Conservation (phyloP, 768 basidiomycete species). For the Psilocybe tampanensis region DNA sequence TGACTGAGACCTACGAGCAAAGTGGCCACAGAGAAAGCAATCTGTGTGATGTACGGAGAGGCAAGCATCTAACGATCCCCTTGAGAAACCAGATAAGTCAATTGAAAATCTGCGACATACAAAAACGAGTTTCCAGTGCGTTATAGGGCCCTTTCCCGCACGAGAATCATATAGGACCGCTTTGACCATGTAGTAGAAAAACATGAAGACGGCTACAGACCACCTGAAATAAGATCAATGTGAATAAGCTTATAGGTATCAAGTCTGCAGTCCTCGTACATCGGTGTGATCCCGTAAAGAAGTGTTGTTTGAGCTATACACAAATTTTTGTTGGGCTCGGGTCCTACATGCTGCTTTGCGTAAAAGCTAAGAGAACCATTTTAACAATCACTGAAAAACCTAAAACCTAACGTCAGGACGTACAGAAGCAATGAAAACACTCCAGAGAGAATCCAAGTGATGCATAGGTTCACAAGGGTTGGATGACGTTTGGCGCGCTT, state of each 20-base stretch:
- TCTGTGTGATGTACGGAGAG: constrained; percentile 34
- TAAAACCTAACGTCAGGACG: constrained; percentile 12
- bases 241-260: not conserved
- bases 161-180: constrained; percentile 21
- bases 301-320: constrained; percentile 49
- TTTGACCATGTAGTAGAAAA: constrained; percentile 33
- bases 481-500: constrained; percentile 40
- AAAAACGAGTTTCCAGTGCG: constrained; percentile 22
- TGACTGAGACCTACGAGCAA: constrained; percentile 25
- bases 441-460: constrained; percentile 50
- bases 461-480: constrained; percentile 46
- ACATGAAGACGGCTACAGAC: constrained; percentile 37
- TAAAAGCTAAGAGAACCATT: constrained; percentile 33
- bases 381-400: not conserved
- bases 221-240: constrained; percentile 26
- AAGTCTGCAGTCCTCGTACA: constrained; percentile 25
- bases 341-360: constrained; percentile 34
- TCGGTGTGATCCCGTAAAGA: constrained; percentile 41
- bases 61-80: constrained; percentile 30
- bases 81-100: not conserved
- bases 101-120: constrained; percentile 13
- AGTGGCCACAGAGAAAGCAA: constrained; percentile 31
- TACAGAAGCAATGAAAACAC: constrained; percentile 46
- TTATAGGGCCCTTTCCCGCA: constrained; percentile 7
- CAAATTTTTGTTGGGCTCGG: constrained; percentile 36